These are phyloP conservation scores for Alternaria sp. DNA, from an alignment of 2,329 filamentous ascomycete species.

Conservation along the genomic window DNA sequence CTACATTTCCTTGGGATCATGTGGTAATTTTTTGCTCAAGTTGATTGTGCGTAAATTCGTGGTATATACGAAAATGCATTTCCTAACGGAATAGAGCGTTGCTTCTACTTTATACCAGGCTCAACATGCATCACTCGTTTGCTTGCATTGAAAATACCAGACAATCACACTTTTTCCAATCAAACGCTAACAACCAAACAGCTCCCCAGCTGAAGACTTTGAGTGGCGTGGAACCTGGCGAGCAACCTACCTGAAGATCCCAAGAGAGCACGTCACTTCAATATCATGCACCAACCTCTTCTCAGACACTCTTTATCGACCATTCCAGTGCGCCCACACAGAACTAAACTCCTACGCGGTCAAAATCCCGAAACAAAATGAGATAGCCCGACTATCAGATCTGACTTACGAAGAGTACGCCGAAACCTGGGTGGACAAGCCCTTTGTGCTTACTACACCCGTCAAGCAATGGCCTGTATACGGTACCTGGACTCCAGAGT, in stretches of 20 bases:
- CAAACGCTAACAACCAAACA: slow-evolving; percentile 26
- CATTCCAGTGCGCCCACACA: slow-evolving; percentile 86
- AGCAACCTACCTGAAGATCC: slow-evolving; percentile 72
- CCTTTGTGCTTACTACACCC: slow-evolving; percentile 84
- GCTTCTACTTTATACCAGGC: neutral
- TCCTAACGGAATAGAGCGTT: neutral
- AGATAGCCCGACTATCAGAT: slow-evolving; percentile 72
- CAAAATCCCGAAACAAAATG: slow-evolving; percentile 75
- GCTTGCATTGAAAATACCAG: neutral
- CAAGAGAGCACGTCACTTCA: slow-evolving; percentile 58
- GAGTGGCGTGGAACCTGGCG: slow-evolving; percentile 86
- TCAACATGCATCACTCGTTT: neutral
- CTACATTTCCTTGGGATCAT: no score
- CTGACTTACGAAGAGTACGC: slow-evolving; percentile 77
- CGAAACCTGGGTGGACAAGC: slow-evolving; percentile 74
- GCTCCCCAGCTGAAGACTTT: slow-evolving; percentile 56
- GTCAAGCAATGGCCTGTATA: slow-evolving; percentile 83
- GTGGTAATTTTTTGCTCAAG: neutral
- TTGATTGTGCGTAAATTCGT: neutral
- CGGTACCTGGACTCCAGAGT: slow-evolving; percentile 74
- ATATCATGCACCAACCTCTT: slow-evolving; percentile 81
- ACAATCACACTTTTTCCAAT: neutral
- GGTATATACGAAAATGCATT: neutral
- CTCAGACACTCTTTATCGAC: slow-evolving; percentile 87
- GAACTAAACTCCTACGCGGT: slow-evolving; percentile 68